Evolutionary conservation across 805 yeast genomes (phyloP).

Genomic region (Metschnikowia cerradonensis): DNA sequence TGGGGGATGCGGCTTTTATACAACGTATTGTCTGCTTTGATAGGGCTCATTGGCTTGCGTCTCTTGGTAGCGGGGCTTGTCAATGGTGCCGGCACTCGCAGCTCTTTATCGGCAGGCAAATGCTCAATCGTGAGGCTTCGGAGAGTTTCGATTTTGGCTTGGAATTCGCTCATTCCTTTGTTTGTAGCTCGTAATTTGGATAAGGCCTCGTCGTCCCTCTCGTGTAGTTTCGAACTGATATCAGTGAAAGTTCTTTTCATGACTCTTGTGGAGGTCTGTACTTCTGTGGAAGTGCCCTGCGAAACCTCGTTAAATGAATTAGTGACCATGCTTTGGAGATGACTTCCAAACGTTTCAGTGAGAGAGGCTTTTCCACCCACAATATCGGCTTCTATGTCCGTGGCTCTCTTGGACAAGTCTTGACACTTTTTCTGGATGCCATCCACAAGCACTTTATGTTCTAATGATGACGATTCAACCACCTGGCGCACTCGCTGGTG

Average conservation of each 20-base stretch:
- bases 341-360: neutral
- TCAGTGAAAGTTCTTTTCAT: neutral
- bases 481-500: neutral
- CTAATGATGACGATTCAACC: neutral
- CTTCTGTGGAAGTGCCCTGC: neutral
- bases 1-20: slow-evolving; percentile 14
- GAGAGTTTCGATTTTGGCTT: neutral
- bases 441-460: neutral
- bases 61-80: slow-evolving; percentile 7
- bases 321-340: neutral
- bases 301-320: neutral
- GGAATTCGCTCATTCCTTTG: neutral
- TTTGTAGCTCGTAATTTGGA: neutral
- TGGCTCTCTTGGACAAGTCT: neutral
- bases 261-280: neutral
- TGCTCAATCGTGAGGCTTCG: neutral
- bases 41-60: slow-evolving; percentile 9
- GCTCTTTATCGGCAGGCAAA: neutral
- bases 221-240: neutral
- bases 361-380: neutral
- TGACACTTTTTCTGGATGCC: neutral
- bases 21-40: slow-evolving; percentile 2
- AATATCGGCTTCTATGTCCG: neutral
- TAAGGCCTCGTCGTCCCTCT: neutral
- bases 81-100: slow-evolving; percentile 1